A percentile compares a stretch with the other conserved stretches of the same genome.
Evolutionary conservation across 768 basidiomycete genomes (phyloP).

Genomic region (Termitomyces sp.): DNA sequence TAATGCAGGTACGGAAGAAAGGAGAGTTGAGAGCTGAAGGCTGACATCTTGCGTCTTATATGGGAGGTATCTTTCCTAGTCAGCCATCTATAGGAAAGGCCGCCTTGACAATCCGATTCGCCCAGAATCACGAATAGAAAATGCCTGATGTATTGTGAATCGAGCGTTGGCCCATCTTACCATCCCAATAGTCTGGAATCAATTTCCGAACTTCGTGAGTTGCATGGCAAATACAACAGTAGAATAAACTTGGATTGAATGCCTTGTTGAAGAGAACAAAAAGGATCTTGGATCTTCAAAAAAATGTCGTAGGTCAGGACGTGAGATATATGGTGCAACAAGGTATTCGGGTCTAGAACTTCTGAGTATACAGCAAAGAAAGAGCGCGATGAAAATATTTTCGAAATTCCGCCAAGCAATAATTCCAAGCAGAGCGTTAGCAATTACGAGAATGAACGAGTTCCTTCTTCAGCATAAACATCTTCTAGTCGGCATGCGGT

Average conservation of each 20-base stretch:
- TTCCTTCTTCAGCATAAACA: not conserved
- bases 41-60: slow-evolving; percentile 8
- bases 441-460: not conserved
- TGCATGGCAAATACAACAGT: not conserved
- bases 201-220: not conserved
- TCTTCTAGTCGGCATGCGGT: not conserved
- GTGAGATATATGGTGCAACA: not conserved
- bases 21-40: slow-evolving; percentile 9
- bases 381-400: not conserved
- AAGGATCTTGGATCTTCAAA: not conserved
- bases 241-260: not conserved
- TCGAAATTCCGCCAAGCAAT: not conserved
- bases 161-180: no score
- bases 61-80: not conserved
- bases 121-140: no score
- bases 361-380: not conserved
- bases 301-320: not conserved
- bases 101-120: not conserved
- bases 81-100: not conserved
- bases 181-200: not conserved
- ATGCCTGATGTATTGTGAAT: no score
- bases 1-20: slow-evolving; percentile 15
- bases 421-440: not conserved
- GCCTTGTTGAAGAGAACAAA: not conserved
- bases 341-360: not conserved